Conservation (phyloP, 2,329 filamentous ascomycete genomes). For the Cladobotryum mycophilum region DNA sequence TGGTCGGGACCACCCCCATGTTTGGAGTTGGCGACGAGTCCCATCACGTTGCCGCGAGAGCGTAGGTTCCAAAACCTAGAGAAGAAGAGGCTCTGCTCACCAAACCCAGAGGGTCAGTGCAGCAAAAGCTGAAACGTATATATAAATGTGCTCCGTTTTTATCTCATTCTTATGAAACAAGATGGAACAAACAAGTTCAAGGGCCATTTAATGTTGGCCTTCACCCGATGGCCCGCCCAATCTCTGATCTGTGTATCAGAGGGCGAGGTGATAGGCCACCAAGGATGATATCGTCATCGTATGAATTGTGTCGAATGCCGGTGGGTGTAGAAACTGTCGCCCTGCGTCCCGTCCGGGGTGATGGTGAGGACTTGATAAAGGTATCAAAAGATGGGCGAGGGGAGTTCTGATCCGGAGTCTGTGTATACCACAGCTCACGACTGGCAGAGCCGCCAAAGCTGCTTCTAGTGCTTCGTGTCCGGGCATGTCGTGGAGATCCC, state of each 20-base stretch:
- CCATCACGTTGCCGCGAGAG: not conserved
- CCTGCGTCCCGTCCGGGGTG: slow-evolving; percentile 4
- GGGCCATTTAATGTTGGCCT: not conserved
- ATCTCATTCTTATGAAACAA: too few species aligned
- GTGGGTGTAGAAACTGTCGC: slow-evolving; percentile 33
- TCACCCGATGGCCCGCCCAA: slow-evolving; percentile 52
- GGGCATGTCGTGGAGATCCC: slow-evolving; percentile 27
- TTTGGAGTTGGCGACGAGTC: too few species aligned
- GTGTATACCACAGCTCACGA: slow-evolving; percentile 35
- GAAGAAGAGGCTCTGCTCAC: not conserved
- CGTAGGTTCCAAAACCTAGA: not conserved
- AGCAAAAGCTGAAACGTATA: not conserved
- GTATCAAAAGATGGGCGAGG: slow-evolving; percentile 29
- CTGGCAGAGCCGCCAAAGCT: slow-evolving; percentile 37
- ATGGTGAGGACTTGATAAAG: slow-evolving; percentile 17
- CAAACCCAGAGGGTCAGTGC: not conserved
- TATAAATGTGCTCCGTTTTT: not conserved
- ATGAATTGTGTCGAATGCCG: slow-evolving; percentile 37
- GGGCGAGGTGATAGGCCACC: slow-evolving; percentile 46
- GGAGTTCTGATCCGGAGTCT: slow-evolving; percentile 26
- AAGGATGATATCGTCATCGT: slow-evolving; percentile 40
- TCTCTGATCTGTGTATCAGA: slow-evolving; percentile 39
- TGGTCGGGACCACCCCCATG: not conserved
- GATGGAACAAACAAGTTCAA: not conserved
- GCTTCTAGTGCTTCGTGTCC: slow-evolving; percentile 41